Percentiles rank a stretch among this genome's conserved stretches.
These are phyloP conservation scores for Kockovaella imperatae DNA, from an alignment of 768 basidiomycete species.

Conservation along the genomic window DNA sequence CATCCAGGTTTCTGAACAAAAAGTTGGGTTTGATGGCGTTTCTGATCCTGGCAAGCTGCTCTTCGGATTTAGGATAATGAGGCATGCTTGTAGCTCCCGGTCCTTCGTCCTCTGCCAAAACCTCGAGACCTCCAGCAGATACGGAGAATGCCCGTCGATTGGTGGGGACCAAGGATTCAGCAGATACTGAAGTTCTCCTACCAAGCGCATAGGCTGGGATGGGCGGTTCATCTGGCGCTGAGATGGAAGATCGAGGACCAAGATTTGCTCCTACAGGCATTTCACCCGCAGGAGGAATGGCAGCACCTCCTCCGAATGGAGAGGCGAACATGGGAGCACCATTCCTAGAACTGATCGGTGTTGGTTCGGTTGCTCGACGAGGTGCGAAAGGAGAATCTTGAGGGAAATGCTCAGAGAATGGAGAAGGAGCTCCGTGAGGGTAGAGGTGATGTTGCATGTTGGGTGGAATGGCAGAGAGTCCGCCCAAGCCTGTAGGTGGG, in stretches of 20 bases:
- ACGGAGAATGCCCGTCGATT: slow-evolving; percentile 16
- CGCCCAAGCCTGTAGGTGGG: no score
- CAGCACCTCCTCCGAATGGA: slow-evolving; percentile 11
- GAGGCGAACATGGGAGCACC: slow-evolving; percentile 10
- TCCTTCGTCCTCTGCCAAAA: slow-evolving; percentile 46
- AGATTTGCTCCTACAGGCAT: no score
- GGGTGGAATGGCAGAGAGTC: not conserved
- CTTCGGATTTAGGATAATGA: slow-evolving; percentile 67
- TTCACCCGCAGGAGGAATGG: slow-evolving; percentile 1
- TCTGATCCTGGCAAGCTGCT: slow-evolving; percentile 82
- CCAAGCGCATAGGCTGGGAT: slow-evolving; percentile 61
- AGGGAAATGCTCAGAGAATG: slow-evolving; percentile 38
- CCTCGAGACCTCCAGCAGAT: slow-evolving; percentile 16
- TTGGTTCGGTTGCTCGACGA: slow-evolving; percentile 24
- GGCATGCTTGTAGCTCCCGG: slow-evolving; percentile 46
- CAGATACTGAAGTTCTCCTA: slow-evolving; percentile 86
- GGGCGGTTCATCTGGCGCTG: slow-evolving; percentile 37
- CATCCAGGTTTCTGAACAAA: slow-evolving; percentile 90
- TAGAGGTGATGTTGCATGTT: slow-evolving; percentile 2
- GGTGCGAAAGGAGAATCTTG: slow-evolving; percentile 37
- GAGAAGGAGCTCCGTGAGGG: slow-evolving; percentile 23
- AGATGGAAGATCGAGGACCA: no score
- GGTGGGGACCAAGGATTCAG: slow-evolving; percentile 84
- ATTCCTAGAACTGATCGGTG: slow-evolving; percentile 1
- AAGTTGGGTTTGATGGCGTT: slow-evolving; percentile 80